phyloP scores from a whole-genome alignment of 257 asterid species.

The Ilex asprella region DNA sequence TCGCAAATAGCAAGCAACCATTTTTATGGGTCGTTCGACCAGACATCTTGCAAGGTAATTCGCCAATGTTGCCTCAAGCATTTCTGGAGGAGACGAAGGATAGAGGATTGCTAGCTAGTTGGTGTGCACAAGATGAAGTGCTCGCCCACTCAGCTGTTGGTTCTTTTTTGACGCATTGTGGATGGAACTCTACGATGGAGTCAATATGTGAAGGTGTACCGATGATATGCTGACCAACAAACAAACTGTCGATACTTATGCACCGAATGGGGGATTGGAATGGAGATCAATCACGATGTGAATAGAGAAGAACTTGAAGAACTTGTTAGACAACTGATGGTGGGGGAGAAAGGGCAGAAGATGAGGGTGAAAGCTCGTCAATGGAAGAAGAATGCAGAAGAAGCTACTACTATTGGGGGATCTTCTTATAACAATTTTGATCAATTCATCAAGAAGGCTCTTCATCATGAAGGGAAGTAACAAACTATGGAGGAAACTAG shows the following conservation, averaged over 20 bases:
- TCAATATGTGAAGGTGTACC: not conserved
- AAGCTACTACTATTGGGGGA: not conserved
- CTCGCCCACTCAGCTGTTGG: not conserved
- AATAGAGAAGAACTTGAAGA: not conserved
- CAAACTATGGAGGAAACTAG: too few relatives aligned
- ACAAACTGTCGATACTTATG: not conserved
- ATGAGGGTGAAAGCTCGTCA: not conserved
- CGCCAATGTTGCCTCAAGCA: not conserved
- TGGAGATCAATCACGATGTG: not conserved
- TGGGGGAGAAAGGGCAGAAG: not conserved
- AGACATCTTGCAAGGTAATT: not conserved
- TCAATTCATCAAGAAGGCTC: not conserved
- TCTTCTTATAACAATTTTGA: not conserved
- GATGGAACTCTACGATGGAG: not conserved
- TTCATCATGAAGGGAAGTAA: not conserved
- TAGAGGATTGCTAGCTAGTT: not conserved
- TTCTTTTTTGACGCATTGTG: not conserved
- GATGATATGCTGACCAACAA: not conserved
- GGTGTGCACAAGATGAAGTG: not conserved
- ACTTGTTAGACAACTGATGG: not conserved
- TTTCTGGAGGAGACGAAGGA: not conserved
- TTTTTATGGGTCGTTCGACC: not conserved
- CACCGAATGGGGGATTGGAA: constrained; percentile 1
- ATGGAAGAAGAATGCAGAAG: not conserved
- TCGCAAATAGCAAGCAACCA: not conserved